Base-by-base conservation (phyloP, 225 moss, liverwort and hornwort species). In the Anthoceros angustus region DNA sequence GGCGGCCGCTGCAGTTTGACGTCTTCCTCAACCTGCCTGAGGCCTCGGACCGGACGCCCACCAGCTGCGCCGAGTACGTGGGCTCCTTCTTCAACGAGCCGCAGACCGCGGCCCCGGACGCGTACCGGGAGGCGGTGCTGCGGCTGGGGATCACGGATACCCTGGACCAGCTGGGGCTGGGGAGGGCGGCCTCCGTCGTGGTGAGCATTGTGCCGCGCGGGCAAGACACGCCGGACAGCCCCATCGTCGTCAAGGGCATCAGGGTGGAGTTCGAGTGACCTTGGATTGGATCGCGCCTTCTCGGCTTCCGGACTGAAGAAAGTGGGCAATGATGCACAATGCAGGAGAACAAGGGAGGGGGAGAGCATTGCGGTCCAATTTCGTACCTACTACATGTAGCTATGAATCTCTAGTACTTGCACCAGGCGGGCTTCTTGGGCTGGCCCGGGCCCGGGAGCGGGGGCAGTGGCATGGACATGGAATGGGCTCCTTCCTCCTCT, bases 61-160 rank as follows among this genome's bases (percentile, higher is more conserved):
- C 55, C n/a, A 55, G 55, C 55, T 55, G 55, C 55, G 23, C n/a
- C n/a, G 55, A 55, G n/a, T 55, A 55, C 14, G 55, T 55, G 8
- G 55, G 55, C 55, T 55, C 55, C 55, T 55, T 55, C n/a, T 55
- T 55, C n/a, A 55, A 55, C n/a, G 55, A 55, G 55, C 55, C 55
- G 55, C 55, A 55, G 55, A 1, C 7, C 55, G 55, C 23, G 55
- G 55, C 55, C 18, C 12, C 16, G n/a, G 23, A 55, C 14, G 7
- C 6, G 18, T 55, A 15, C 55, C 18, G 55, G 55, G 55, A 55
- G 55, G 55, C n/a, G 7, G 23, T 23, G 55, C n/a, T 55, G n/a
- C 18, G 55, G 55, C 6, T 55, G 55, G 55, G 55, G 18, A 55
- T 55, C 55, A 55, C 16, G n/a, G 55, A 55, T 7, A 55, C 55